These are phyloP conservation scores for Aspergillus ibericus DNA, from an alignment of 2,329 filamentous ascomycete genomes.

Conservation along the genomic window DNA sequence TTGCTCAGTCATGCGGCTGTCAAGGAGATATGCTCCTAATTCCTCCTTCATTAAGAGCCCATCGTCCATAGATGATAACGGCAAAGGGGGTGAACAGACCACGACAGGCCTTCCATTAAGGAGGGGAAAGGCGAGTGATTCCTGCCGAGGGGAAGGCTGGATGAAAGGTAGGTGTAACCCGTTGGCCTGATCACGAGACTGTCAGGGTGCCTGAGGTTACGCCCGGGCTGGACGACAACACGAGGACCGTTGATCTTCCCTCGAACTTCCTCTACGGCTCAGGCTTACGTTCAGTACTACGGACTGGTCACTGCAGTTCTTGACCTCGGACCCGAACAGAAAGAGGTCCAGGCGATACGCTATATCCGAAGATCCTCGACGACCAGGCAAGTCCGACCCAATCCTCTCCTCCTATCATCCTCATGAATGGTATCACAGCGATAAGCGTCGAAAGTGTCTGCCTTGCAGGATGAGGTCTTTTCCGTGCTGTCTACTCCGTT, in stretches of 20 bases:
- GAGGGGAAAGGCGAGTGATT: not conserved
- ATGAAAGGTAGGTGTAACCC: not conserved
- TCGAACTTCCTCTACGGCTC: not conserved
- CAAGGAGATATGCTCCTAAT: too few species aligned
- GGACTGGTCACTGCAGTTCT: not conserved
- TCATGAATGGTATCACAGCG: not conserved
- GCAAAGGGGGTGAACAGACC: not conserved
- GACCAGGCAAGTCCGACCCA: not conserved
- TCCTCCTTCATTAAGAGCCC: too few species aligned
- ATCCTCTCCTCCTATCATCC: not conserved
- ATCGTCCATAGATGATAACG: too few species aligned
- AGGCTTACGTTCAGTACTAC: not conserved
- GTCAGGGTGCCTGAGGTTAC: not conserved
- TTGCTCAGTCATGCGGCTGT: not conserved
- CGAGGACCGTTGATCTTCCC: not conserved
- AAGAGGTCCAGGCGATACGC: not conserved
- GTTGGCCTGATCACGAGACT: not conserved
- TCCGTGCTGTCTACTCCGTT: not conserved
- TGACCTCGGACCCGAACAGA: not conserved
- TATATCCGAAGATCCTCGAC: not conserved
- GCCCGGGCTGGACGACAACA: not conserved
- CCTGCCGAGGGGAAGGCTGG: not conserved
- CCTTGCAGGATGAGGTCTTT: conserved; percentile 1
- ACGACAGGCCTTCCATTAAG: not conserved
- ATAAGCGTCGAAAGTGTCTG: not conserved